These are phyloP conservation scores for Populus davidiana DNA, from an alignment of 345 rosid species.

Conservation along the genomic window DNA sequence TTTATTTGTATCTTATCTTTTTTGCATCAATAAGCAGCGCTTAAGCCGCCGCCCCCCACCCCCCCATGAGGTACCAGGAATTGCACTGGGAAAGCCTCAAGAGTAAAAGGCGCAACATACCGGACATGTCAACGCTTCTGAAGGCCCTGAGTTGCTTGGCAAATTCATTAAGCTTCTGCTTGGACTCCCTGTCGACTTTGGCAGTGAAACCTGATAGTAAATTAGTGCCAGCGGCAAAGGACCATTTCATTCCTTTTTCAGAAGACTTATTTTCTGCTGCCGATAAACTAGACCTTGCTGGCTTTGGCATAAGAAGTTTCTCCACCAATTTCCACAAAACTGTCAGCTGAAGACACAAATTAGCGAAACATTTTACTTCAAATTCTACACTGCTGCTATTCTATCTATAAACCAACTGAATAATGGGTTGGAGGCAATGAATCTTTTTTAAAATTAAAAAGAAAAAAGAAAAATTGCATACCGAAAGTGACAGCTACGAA, in stretches of 20 bases:
- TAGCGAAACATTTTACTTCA: constrained; percentile 31
- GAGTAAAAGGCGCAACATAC: constrained; percentile 31
- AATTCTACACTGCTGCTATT: no score
- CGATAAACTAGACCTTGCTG: constrained; percentile 32
- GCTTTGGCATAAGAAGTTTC: constrained; percentile 57
- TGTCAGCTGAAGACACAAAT: constrained; percentile 80
- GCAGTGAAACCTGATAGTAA: constrained; percentile 59
- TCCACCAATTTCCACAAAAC: constrained; percentile 90
- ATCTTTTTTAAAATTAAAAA: not conserved
- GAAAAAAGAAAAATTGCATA: constrained; percentile 27
- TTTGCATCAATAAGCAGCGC: not conserved
- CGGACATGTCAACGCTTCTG: constrained; percentile 89
- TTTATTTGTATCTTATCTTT: not conserved
- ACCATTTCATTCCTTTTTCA: constrained; percentile 66
- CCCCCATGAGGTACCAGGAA: not conserved
- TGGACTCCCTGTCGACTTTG: constrained; percentile 66
- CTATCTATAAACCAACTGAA: no score
- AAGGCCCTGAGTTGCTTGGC: constrained; percentile 75
- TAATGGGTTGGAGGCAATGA: not conserved
- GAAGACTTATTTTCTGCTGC: constrained; percentile 49
- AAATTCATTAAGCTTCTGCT: constrained; percentile 78
- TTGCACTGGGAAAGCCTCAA: not conserved
- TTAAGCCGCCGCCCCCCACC: not conserved
- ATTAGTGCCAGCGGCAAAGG: constrained; percentile 72
- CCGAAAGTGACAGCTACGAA: constrained; percentile 64